phyloP scores from a whole-genome alignment of 1,139 yeast species.

The Saccharomyces hybrid region DNA sequence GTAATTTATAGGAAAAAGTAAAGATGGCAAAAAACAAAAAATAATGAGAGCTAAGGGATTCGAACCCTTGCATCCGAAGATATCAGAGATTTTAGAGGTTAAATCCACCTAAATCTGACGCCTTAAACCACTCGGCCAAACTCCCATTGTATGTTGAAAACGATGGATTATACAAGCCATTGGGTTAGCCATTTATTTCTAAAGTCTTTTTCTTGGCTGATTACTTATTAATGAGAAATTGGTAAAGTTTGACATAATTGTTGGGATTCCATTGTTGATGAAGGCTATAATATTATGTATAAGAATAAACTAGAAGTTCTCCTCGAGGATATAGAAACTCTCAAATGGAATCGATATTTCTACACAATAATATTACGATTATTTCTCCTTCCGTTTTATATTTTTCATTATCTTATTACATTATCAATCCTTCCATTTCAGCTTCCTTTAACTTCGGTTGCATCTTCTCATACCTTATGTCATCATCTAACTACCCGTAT shows the following conservation, averaged over 20 bases:
- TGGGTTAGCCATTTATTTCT: neutral
- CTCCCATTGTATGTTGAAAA: constrained; percentile 3
- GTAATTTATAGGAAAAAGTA: neutral
- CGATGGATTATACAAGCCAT: neutral
- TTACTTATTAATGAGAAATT: too few relatives aligned
- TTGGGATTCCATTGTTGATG: too few relatives aligned
- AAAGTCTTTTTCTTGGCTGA: neutral
- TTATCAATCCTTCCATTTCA: too few relatives aligned
- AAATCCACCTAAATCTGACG: constrained; percentile 9
- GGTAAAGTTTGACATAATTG: too few relatives aligned
- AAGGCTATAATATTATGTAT: too few relatives aligned
- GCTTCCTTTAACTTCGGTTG: too few relatives aligned
- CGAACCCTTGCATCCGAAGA: constrained; percentile 10
- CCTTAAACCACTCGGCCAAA: constrained; percentile 10
- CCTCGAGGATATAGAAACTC: too few relatives aligned
- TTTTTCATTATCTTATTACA: too few relatives aligned
- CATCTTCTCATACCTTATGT: neutral
- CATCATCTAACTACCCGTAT: neutral
- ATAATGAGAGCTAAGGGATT: constrained; percentile 8
- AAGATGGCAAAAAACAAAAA: neutral
- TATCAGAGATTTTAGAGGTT: constrained; percentile 8
- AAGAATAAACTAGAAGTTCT: too few relatives aligned
- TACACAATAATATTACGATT: too few relatives aligned
- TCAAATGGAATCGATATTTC: too few relatives aligned
- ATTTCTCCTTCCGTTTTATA: too few relatives aligned